A percentile compares a stretch with the other conserved stretches of the same genome.
phyloP scores from a whole-genome alignment of 2,329 filamentous ascomycete species.

The Lasiodiplodia sp. region DNA sequence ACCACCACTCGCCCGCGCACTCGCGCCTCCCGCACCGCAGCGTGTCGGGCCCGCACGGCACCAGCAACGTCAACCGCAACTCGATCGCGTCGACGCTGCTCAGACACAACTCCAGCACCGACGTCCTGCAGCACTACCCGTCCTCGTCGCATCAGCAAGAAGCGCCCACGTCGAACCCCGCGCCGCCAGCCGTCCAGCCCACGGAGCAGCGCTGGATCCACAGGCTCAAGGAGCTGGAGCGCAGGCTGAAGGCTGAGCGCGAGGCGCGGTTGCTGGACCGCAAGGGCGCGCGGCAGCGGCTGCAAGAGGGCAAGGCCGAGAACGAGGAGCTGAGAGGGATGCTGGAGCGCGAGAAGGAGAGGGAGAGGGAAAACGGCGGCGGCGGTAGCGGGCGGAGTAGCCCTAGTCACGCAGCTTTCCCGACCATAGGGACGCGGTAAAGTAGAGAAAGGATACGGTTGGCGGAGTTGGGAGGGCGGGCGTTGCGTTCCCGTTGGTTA shows the following conservation, averaged over 20 bases:
- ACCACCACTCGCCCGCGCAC: slow-evolving; percentile 36
- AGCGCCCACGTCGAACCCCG: slow-evolving; percentile 28
- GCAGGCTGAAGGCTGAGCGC: slow-evolving; percentile 85
- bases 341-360: slow-evolving; percentile 64
- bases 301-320: slow-evolving; percentile 78
- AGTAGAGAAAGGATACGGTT: neutral
- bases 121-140: slow-evolving; percentile 47
- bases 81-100: slow-evolving; percentile 60
- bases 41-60: slow-evolving; percentile 32
- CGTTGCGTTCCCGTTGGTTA: neutral
- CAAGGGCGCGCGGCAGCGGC: slow-evolving; percentile 78
- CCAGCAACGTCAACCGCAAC: slow-evolving; percentile 44
- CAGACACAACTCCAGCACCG: slow-evolving; percentile 48
- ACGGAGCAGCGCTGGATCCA: slow-evolving; percentile 83
- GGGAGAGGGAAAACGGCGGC: neutral
- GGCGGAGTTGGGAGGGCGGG: neutral
- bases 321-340: slow-evolving; percentile 73
- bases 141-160: slow-evolving; percentile 46
- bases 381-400: slow-evolving; percentile 24
- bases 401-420: slow-evolving; percentile 19
- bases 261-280: slow-evolving; percentile 87
- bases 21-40: slow-evolving; percentile 28
- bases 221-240: slow-evolving; percentile 84
- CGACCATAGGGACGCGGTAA: slow-evolving; percentile 26
- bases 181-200: slow-evolving; percentile 43